A percentile compares a stretch with the other conserved stretches of the same genome.
These are phyloP conservation scores for Casuarina glauca DNA, from an alignment of 306 rosid species.

Conservation along the genomic window DNA sequence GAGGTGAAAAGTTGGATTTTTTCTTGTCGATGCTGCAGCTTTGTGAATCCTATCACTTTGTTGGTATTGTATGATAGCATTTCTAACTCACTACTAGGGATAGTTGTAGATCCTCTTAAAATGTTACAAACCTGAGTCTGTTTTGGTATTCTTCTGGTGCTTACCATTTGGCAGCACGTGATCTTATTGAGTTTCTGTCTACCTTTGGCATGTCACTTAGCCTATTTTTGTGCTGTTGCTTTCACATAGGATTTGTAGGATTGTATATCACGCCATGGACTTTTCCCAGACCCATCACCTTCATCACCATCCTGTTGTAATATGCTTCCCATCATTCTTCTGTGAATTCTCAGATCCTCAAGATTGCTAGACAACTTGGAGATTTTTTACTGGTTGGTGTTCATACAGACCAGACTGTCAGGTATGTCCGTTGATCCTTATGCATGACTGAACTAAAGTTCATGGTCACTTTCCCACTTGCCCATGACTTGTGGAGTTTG, in stretches of 20 bases:
- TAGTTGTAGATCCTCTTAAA: neutral
- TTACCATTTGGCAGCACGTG: neutral
- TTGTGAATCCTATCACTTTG: neutral
- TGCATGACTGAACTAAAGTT: constrained; percentile 19
- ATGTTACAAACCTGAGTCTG: neutral
- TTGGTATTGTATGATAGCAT: neutral
- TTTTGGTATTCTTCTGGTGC: neutral
- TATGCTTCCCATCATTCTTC: constrained; percentile 24
- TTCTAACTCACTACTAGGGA: neutral
- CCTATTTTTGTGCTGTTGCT: neutral
- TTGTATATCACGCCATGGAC: constrained; percentile 10
- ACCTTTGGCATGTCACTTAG: neutral
- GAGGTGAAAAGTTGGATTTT: neutral
- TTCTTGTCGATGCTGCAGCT: neutral
- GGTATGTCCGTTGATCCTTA: constrained; percentile 48
- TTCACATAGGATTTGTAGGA: constrained; percentile 11
- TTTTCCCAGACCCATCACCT: neutral
- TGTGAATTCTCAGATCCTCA: constrained; percentile 61
- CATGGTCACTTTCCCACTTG: neutral
- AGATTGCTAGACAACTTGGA: constrained; percentile 90
- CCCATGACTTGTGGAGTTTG: neutral
- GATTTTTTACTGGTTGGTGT: constrained; percentile 95
- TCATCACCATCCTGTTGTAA: constrained; percentile 10
- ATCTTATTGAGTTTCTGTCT: neutral
- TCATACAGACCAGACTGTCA: constrained; percentile 76